phyloP scores from a whole-genome alignment of 257 asterid species.

The Gardenia jasminoides region DNA sequence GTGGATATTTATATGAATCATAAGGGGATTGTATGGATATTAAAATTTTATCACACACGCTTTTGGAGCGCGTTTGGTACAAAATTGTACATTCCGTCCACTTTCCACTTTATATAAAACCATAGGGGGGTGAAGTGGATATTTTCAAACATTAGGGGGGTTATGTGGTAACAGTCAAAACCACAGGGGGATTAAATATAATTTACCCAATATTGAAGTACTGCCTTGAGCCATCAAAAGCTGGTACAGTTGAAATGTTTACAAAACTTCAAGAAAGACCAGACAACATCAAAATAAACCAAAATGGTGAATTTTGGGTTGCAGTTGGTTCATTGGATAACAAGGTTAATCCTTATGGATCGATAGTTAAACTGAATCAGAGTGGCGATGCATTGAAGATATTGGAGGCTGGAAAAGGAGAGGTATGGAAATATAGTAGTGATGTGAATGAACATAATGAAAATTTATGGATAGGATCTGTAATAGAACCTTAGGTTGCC shows the following conservation, averaged over 20 bases:
- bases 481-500: constrained; percentile 38
- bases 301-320: constrained; percentile 71
- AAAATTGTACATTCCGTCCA: too few relatives aligned
- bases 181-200: too few relatives aligned
- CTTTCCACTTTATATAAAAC: too few relatives aligned
- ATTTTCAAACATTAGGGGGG: too few relatives aligned
- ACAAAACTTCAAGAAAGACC: constrained; percentile 43
- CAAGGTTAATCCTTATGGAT: constrained; percentile 35
- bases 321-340: constrained; percentile 47
- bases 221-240: constrained; percentile 25
- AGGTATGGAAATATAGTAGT: constrained; percentile 58
- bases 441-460: constrained; percentile 58
- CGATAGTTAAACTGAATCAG: constrained; percentile 48
- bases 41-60: too few relatives aligned
- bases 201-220: too few relatives aligned
- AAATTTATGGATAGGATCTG: constrained; percentile 73
- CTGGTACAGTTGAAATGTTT: constrained; percentile 35
- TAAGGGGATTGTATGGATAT: too few relatives aligned
- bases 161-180: too few relatives aligned
- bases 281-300: too few relatives aligned
- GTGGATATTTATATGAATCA: too few relatives aligned
- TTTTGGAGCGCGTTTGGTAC: too few relatives aligned
- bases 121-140: too few relatives aligned
- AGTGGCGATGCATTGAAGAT: constrained; percentile 48
- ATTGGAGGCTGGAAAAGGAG: constrained; percentile 34